Evolutionary conservation across 805 yeast species (phyloP), one percentile per base, ranked within the genome.

Genomic region (Cyberlindnera sargentensis): DNA sequence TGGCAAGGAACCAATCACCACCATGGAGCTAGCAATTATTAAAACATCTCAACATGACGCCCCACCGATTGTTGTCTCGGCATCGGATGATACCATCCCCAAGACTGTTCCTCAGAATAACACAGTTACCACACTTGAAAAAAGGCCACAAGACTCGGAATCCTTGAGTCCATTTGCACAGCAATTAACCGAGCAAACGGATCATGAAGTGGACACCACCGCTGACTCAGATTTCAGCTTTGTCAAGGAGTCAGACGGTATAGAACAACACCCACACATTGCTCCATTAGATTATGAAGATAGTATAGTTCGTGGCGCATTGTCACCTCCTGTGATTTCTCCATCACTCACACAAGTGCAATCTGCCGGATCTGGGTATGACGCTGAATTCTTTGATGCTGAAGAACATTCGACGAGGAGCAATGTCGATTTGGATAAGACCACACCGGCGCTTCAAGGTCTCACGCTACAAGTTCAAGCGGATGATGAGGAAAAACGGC

Each of bases 351-450:
- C 30, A 9, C 30, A 28, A 9, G 9, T 28, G 9, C 6, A 28
- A 28, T 28, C 30, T 7, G 30, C 6, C 9, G 30, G 30, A 6
- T 33, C 36, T 20, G 36, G 29, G 5, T 35, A 24, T 25, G 32
- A 15, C 8, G 37, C 47, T 4, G 53, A 50, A 30, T 50, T 50
- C 42, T 50, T 34, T 35, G 53, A 50, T 36, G 53, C 53, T 3
- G 38, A 39, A 8, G 48, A 46, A n/a, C 15, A 29, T 25, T 7
- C 39, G n/a, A 35, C 32, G 30, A 40, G 37, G 10, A 45, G 41
- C 30, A 35, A 43, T 4, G 38, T 39, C 3, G 28, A 37, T 11
- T 8, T 47, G 33, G 28, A 37, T 7, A 20, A 11, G 20, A 30
- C 30, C 5, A 3, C 25, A 10, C 34, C 40, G 9, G 40, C 15